These are phyloP conservation scores for Tripterygium wilfordii DNA, from an alignment of 177 flowering plant genomes.

Conservation along the genomic window DNA sequence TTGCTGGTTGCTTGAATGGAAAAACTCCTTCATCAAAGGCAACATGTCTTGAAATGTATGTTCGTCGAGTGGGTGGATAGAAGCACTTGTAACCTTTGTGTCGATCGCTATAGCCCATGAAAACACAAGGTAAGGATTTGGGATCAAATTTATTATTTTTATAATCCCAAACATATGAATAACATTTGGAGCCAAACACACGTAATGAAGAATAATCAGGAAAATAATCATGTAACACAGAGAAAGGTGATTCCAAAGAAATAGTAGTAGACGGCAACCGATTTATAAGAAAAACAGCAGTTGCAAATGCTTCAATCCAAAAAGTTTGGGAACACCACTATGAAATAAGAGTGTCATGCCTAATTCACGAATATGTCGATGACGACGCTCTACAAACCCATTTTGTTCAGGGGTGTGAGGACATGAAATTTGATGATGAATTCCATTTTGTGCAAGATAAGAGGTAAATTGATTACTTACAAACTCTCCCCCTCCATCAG, in stretches of 20 bases:
- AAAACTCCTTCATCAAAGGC: background rate
- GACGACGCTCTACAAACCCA: background rate
- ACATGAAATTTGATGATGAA: background rate
- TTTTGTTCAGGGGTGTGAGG: background rate
- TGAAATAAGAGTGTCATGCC: background rate
- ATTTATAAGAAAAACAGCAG: background rate
- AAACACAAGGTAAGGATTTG: background rate
- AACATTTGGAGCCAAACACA: background rate
- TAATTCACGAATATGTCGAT: background rate
- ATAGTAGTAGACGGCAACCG: background rate
- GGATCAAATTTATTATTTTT: background rate
- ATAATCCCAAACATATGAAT: background rate
- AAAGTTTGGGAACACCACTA: too few species aligned
- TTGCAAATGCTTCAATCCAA: background rate
- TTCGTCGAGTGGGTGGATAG: background rate
- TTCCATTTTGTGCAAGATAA: background rate
- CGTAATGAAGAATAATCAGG: background rate
- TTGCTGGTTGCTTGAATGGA: too few species aligned
- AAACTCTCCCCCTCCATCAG: too few species aligned
- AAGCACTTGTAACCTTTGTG: conserved; percentile 1
- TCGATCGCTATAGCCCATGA: background rate
- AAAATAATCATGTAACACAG: background rate
- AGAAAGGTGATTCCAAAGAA: background rate
- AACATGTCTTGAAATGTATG: background rate
- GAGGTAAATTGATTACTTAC: background rate